Evolutionary conservation across 495 filamentous ascomycete species (phyloP), one percentile per base, ranked within the genome.

Genomic region (Melanomma pulvis-pyrius): DNA sequence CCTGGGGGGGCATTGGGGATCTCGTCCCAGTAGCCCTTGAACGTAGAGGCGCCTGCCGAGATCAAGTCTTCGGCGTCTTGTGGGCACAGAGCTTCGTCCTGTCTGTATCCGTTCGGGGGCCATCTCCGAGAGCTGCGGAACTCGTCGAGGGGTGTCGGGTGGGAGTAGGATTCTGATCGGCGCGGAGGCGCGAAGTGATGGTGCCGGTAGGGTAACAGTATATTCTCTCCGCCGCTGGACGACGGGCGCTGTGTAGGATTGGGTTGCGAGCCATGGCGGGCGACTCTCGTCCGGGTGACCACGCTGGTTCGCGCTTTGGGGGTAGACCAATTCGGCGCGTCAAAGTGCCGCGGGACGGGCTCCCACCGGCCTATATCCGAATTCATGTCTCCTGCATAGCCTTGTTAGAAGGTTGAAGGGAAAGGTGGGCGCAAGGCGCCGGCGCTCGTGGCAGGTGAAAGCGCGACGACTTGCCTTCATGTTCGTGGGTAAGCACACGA

Each of bases 1-100:
- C 68, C 73, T 32, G 61, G 29, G 21, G 69, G 64, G 19, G 73
- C 65, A 49, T 75, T 68, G 7, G 61, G 63, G 21, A 77, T 71
- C 55, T 67, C 59, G 32, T 77, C 73, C 19, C 34, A 70, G 52
- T 73, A 77, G n/a, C 75, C 75, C 52, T 70, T 74, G 61, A 77
- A 77, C 1, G 68, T 69, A n/a, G 72, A 74, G 0, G 74, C 74
- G n/a, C 75, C 75, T 0, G 63, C 48, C 28, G 62, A 68, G n/a
- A 77, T 74, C 44, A 74, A 21, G 30, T 75, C 72, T 21, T 77
- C 68, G 24, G 75, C 75, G 11, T 73, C 72, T 24, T 56, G 11
- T 9, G 65, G 56, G n/a, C 19, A 56, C 48, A 77, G 61, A 12
- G 53, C 61, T 5, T 71, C 66, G 41, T 74, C 56, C 41, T 48